Base-by-base conservation (phyloP, 192 early-diverging fungal species). In the Geranomyces michiganensis region DNA sequence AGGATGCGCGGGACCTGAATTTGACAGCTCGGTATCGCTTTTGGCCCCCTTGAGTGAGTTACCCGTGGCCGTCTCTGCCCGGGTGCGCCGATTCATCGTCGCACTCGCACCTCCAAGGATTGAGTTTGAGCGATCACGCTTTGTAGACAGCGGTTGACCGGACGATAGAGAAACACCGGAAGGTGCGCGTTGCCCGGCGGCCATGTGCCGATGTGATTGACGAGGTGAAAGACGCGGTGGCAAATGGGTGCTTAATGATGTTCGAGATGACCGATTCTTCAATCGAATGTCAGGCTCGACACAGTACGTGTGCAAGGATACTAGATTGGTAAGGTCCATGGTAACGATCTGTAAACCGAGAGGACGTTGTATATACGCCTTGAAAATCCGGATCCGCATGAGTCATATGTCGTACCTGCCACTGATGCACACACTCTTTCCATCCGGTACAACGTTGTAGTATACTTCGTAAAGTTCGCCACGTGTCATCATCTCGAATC, bases 401-500 rank as follows among this genome's bases (percentile, higher is more conserved):
- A n/a, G n/a, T n/a, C n/a, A n/a, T n/a, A n/a, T n/a, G n/a, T n/a
- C n/a, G 79, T 81, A 92, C 90, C 59, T 80, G 79, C 91, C 91
- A 94, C 56, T 91, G 88, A 17, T 71, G 66, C 17, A 90, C 72
- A 26, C 80, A 78, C 66, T 90, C 89, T 12, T 75, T 76, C 84
- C 85, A 91, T 4, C 81, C 62, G 4, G 82, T 74, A 73, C 82
- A 76, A n/a, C 68, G 67, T 13, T 72, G 59, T 56, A 92, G 66
- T 0, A 76, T 71, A 17, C 80, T 75, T 59, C 79, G 72, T 22
- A 93, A 62, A 12, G 71, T 76, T 36, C 75, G 63, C 93, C 93
- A 94, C 36, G 85, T 70, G 0, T 75, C 79, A 1, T 79, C 68
- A n/a, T 82, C 65, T 0, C 66, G 65, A 5, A 73, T 83, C 6